Percentiles rank a stretch among this genome's conserved stretches.
phyloP scores from a whole-genome alignment of 371 early-diverging fungal genomes.

The Apophysomyces variabilis region DNA sequence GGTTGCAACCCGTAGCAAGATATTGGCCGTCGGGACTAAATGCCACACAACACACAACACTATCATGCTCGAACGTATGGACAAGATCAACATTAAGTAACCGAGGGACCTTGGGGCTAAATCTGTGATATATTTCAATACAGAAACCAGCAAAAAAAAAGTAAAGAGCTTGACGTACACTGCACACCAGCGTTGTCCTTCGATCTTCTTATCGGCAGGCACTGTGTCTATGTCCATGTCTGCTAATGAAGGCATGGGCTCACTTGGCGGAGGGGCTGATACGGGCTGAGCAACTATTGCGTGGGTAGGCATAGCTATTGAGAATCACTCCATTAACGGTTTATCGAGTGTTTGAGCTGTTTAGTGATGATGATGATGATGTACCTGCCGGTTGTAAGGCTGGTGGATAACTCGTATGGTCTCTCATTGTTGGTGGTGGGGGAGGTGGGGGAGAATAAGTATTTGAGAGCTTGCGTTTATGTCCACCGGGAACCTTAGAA shows the following conservation, averaged over 20 bases:
- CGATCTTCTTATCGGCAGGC: slow-evolving; percentile 79
- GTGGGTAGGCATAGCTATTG: slow-evolving; percentile 17
- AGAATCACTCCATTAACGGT: slow-evolving; percentile 28
- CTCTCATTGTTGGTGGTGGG: background rate
- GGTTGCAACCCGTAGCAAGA: slow-evolving; percentile 94
- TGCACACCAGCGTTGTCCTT: slow-evolving; percentile 90
- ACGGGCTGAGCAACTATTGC: slow-evolving; percentile 9
- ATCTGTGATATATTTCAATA: slow-evolving; percentile 35
- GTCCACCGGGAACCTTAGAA: background rate
- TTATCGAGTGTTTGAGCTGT: no score
- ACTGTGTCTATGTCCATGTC: slow-evolving; percentile 85
- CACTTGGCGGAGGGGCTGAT: slow-evolving; percentile 10
- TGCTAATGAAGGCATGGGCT: slow-evolving; percentile 41
- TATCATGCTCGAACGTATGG: slow-evolving; percentile 83
- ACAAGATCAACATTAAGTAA: slow-evolving; percentile 78
- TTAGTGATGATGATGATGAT: slow-evolving; percentile 19
- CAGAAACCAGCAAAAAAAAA: slow-evolving; percentile 16
- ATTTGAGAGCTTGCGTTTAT: background rate
- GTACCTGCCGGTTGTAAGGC: slow-evolving; percentile 22
- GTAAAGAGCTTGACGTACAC: slow-evolving; percentile 47
- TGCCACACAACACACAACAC: slow-evolving; percentile 92
- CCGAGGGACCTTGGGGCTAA: slow-evolving; percentile 71
- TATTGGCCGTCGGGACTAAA: slow-evolving; percentile 95
- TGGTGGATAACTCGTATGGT: slow-evolving; percentile 28
- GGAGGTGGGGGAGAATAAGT: background rate